A percentile compares a stretch with the other conserved stretches of the same genome.
These are phyloP conservation scores for Omphalotus guepiniiformis DNA, from an alignment of 768 basidiomycete genomes.

Conservation along the genomic window DNA sequence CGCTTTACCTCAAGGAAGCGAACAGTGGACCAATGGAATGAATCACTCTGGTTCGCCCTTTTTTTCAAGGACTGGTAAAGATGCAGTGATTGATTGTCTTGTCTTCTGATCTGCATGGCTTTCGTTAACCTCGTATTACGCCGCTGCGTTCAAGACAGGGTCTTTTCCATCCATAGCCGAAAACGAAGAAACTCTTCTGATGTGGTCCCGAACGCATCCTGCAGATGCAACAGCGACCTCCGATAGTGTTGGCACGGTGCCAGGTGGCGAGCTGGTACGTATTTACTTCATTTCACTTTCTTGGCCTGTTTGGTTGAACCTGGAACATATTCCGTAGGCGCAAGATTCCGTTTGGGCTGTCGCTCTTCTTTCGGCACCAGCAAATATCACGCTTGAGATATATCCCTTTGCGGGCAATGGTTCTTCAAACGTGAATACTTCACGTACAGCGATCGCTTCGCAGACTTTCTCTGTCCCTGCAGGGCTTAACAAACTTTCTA, in stretches of 20 bases:
- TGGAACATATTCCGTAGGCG: conserved; percentile 41
- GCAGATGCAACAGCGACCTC: conserved; percentile 42
- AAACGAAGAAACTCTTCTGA: conserved; percentile 48
- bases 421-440: conserved; percentile 22
- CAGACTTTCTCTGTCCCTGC: conserved; percentile 46
- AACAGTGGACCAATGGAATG: conserved; percentile 70
- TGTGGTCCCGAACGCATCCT: conserved; percentile 72
- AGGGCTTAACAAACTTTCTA: conserved; percentile 59
- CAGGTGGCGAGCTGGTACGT: conserved; percentile 54
- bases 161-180: conserved; percentile 49
- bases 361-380: conserved; percentile 54
- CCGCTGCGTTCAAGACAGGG: conserved; percentile 70
- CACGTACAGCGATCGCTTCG: conserved; percentile 38
- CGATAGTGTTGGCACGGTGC: conserved; percentile 53
- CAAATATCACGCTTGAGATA: conserved; percentile 38
- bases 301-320: conserved; percentile 16
- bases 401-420: not conserved
- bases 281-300: conserved; percentile 7
- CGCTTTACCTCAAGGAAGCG: conserved; percentile 60
- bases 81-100: not conserved
- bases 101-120: conserved; percentile 48
- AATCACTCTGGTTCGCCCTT: conserved; percentile 40
- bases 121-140: conserved; percentile 60
- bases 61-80: not conserved
- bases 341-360: conserved; percentile 66